Conservation (phyloP, 169 alveolate genomes). For the Cryptosporidium sp. region DNA sequence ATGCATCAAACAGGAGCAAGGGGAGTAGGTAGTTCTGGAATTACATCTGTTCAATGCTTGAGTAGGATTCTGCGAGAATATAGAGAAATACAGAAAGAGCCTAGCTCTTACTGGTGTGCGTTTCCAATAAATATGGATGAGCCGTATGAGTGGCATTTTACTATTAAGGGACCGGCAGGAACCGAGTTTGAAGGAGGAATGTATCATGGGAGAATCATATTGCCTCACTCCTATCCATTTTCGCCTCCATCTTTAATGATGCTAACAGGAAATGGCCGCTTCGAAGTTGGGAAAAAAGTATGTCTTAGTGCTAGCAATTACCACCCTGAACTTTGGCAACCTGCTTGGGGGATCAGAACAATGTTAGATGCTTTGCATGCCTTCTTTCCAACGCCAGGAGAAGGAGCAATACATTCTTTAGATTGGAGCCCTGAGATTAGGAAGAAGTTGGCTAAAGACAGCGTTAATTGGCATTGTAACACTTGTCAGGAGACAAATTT, state of each 20-base stretch:
- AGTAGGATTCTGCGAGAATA: constrained; percentile 81
- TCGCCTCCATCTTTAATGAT: constrained; percentile 92
- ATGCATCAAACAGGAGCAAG: constrained; percentile 69
- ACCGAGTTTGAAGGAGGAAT: constrained; percentile 92
- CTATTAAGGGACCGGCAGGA: constrained; percentile 89
- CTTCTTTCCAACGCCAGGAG: constrained; percentile 88
- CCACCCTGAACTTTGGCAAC: constrained; percentile 94
- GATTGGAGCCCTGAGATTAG: constrained; percentile 76
- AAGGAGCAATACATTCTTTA: constrained; percentile 72
- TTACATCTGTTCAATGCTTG: constrained; percentile 78
- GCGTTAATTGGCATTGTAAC: constrained; percentile 67
- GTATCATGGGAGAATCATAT: constrained; percentile 91
- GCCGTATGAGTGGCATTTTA: constrained; percentile 92
- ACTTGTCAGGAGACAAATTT: constrained; percentile 60
- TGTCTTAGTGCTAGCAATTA: constrained; percentile 89
- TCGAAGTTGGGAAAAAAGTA: constrained; percentile 89
- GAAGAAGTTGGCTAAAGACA: constrained; percentile 66
- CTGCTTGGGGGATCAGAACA: constrained; percentile 93
- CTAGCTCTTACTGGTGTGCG: constrained; percentile 77
- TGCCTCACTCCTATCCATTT: constrained; percentile 91
- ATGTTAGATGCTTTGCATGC: constrained; percentile 91
- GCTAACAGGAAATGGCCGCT: constrained; percentile 92
- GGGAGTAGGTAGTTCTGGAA: constrained; percentile 48
- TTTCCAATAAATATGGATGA: constrained; percentile 82
- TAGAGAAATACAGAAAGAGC: constrained; percentile 80